Percentiles rank a stretch among this genome's conserved stretches.
phyloP scores from a whole-genome alignment of 2,329 filamentous ascomycete species.

The Claviceps arundinis region DNA sequence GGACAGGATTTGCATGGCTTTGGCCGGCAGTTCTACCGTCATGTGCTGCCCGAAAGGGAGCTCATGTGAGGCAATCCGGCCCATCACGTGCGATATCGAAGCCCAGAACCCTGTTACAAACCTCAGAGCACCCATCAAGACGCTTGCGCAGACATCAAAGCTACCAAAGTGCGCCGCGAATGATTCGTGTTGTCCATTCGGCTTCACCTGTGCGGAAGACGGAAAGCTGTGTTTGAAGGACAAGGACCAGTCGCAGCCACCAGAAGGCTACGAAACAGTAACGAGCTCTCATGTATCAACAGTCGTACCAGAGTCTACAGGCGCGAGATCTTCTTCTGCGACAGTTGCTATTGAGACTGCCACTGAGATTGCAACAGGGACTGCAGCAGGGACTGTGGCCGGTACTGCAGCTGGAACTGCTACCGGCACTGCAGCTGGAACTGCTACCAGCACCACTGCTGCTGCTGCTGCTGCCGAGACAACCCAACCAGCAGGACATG shows the following conservation, averaged over 20 bases:
- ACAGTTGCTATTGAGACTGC: neutral
- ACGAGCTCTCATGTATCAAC: slow-evolving; percentile 10
- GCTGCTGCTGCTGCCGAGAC: slow-evolving; percentile 3
- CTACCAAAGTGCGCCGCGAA: slow-evolving; percentile 42
- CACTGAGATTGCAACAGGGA: neutral
- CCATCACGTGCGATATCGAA: slow-evolving; percentile 50
- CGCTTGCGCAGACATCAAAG: slow-evolving; percentile 43
- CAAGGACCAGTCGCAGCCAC: slow-evolving; percentile 32
- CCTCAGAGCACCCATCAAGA: slow-evolving; percentile 51
- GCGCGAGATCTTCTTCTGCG: neutral
- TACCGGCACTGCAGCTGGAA: neutral
- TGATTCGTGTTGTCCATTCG: slow-evolving; percentile 56
- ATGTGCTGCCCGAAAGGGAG: slow-evolving; percentile 53
- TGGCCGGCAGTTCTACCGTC: slow-evolving; percentile 52
- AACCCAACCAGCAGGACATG: slow-evolving; percentile 3
- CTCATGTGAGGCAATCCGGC: slow-evolving; percentile 46
- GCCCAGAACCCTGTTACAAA: slow-evolving; percentile 45
- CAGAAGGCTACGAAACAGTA: slow-evolving; percentile 15
- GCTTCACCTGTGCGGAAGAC: slow-evolving; percentile 48
- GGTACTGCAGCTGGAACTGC: neutral
- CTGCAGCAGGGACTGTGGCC: neutral
- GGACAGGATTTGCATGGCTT: slow-evolving; percentile 39
- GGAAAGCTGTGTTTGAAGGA: slow-evolving; percentile 35
- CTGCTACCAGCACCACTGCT: neutral
- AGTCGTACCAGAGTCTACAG: slow-evolving; percentile 3